Base-by-base conservation (phyloP, 768 basidiomycete species). In the Xerocomus spinulosus region DNA sequence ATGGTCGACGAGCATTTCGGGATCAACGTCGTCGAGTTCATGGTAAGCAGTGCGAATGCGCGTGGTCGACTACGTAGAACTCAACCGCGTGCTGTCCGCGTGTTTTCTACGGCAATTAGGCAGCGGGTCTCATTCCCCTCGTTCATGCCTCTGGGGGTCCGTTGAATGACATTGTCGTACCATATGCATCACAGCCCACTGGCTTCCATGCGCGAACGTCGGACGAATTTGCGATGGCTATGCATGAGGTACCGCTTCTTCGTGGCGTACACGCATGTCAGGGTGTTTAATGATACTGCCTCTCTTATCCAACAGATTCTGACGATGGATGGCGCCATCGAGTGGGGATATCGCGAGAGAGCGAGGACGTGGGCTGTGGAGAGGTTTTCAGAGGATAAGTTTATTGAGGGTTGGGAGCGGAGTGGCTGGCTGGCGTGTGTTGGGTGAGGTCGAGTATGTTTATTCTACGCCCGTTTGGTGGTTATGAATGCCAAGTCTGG, bases 401-500 rank as follows among this genome's bases (percentile, higher is more conserved):
- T 96, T 58, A 81, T 87, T 64, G 75, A 74, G 48, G 83, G 81
- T 0, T 96, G 87, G 86, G 72, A 81, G 28, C 70, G 67, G 42
- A 81, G 81, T 54, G 78, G 80, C 1, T 87, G 86, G 85, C 64
- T 61, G 42, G 56, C 53, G 5, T 75, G 52, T 36, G 8, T 68
- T 32, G 23, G 44, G 25, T 34, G 34, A 51, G 48, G 26, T 51
- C 26, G 15, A 3, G 37, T 25, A 25, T 25, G 26, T 28, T 6
- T 28, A 28, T 28, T 28, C 5, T n/a, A n/a, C n/a, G n/a, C n/a
- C n/a, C n/a, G n/a, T n/a, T n/a, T n/a, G n/a, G n/a, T 24, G 95
- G 92, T 75, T 98, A 99, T 75, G 96, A 98, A 95, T 38, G 93
- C 96, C 66, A 99, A 98, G 74, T 96, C 96, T 59, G 96, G 96